Evolutionary conservation across 805 yeast species (phyloP).

Genomic region (Schizosaccharomyces pombe): DNA sequence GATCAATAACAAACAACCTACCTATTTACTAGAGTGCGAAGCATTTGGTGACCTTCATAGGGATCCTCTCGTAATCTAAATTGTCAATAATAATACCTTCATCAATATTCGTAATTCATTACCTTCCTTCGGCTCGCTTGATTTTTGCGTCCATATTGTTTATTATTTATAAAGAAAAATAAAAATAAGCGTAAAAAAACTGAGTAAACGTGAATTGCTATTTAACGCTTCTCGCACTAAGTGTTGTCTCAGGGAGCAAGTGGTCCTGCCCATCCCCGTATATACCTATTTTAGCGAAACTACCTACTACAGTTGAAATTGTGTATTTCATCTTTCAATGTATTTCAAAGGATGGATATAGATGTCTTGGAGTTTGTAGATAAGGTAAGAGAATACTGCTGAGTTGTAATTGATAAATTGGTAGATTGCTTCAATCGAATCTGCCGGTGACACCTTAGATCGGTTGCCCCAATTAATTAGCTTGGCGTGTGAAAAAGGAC

Average conservation of each 20-base stretch:
- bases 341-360: background rate
- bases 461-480: background rate
- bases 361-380: background rate
- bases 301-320: no score
- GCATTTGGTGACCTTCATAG: constrained; percentile 3
- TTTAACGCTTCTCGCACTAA: no score
- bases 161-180: background rate
- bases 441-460: background rate
- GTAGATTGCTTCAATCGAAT: background rate
- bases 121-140: background rate
- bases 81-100: background rate
- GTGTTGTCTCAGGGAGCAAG: no score
- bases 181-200: no score
- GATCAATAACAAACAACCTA: background rate
- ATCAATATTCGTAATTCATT: background rate
- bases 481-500: background rate
- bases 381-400: background rate
- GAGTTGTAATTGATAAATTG: background rate
- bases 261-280: no score
- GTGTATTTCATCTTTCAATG: background rate
- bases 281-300: no score
- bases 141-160: background rate
- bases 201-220: no score
- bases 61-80: background rate
- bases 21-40: constrained; percentile 4